These are phyloP conservation scores for Agaricales sp. DNA, from an alignment of 1,284 basidiomycete genomes.

Conservation along the genomic window DNA sequence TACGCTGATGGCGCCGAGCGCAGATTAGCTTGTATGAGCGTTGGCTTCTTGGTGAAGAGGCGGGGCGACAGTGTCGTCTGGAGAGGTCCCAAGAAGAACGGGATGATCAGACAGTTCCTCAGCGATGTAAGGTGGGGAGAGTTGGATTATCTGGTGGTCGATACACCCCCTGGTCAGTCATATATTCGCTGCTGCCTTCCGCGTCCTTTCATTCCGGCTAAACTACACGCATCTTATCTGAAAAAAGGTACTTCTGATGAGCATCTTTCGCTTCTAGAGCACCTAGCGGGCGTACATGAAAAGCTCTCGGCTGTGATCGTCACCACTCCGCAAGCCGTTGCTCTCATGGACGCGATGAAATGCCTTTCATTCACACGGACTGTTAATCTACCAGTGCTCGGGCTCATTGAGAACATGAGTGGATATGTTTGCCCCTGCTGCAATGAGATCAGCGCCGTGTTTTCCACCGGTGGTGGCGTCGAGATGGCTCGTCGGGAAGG, in stretches of 20 bases:
- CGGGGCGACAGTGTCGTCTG: constrained; percentile 93
- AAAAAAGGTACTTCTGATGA: constrained; percentile 95
- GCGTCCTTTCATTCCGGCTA: constrained; percentile 11
- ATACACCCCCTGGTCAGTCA: constrained; percentile 85
- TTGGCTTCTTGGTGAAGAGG: constrained; percentile 88
- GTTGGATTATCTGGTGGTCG: constrained; percentile 92
- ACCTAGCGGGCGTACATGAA: constrained; percentile 78
- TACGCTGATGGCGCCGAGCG: constrained; percentile 71
- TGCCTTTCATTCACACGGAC: constrained; percentile 91
- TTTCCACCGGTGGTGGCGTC: constrained; percentile 90
- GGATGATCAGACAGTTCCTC: constrained; percentile 98
- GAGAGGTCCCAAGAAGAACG: constrained; percentile 99
- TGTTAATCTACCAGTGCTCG: constrained; percentile 81
- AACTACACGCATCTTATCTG: constrained; percentile 8
- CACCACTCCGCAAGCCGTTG: constrained; percentile 96
- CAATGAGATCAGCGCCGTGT: constrained; percentile 89
- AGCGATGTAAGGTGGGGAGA: constrained; percentile 96
- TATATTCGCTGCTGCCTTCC: constrained; percentile 3
- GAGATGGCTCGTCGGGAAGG: constrained; percentile 73
- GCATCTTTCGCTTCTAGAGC: constrained; percentile 91
- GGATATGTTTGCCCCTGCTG: constrained; percentile 97
- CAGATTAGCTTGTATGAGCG: constrained; percentile 89
- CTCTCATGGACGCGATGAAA: constrained; percentile 91
- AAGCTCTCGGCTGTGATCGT: constrained; percentile 84
- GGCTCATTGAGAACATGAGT: constrained; percentile 98